Base-by-base conservation (phyloP, 331 rosid species). In the Malus hybrid region DNA sequence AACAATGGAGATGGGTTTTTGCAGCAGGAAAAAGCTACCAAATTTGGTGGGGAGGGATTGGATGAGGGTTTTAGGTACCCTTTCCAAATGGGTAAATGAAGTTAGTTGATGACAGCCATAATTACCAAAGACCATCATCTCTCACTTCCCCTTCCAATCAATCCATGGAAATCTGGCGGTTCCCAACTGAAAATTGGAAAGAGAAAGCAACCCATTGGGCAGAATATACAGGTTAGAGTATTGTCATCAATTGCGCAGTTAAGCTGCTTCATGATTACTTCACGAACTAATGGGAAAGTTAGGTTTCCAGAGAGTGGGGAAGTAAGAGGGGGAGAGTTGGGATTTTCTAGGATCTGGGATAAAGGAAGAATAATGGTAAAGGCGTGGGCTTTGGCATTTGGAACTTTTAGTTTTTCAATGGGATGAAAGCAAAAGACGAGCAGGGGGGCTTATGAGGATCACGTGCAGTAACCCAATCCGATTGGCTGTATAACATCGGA, bases 371-470 rank as follows among this genome's bases (percentile, higher is more conserved):
- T 18, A 18, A 19, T 52, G 3, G 9, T 1, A 19, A 15, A 52
- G 66, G 68, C 84, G 85, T 73, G 81, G 62, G 80, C 68, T 80
- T 32, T 56, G 22, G 56, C 56, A 18, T 50, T 16, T 50, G 56
- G n/a, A 50, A 50, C 48, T 24, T 24, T 5, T 2, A 1, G 1
- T 18, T 19, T n/a, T 5, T 9, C 39, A 67, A 19, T 27, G 31
- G 78, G 48, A 79, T 81, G 69, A 13, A 57, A 81, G 68, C 86
- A 75, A 79, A 71, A 64, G 46, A 66, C 2, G 77, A 64, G 86
- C 36, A 11, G 19, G 19, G 39, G 66, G 13, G 13, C 76, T 78
- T 81, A 75, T 82, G 88, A 86, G 81, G 16, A 62, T 87, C 97
- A 91, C 85, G 85, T 84, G 87, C 67, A 4, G 22, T 2, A 13